phyloP scores from a whole-genome alignment of 1,284 basidiomycete species.

The Wallemia hederae region DNA sequence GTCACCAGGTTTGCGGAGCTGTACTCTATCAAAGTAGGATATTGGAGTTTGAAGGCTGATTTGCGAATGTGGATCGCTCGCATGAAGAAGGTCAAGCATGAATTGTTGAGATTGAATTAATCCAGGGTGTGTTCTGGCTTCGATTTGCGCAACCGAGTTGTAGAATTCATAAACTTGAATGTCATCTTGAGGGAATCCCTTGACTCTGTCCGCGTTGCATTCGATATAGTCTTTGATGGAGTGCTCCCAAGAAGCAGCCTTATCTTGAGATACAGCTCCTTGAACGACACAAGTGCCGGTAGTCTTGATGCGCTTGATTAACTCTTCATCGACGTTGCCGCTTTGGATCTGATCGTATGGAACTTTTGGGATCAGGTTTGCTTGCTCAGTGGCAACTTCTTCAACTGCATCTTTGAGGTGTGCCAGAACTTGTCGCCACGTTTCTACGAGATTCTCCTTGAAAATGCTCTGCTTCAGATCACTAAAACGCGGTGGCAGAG shows the following conservation, averaged over 20 bases:
- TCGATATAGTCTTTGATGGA: slow-evolving; percentile 28
- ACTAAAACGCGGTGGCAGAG: slow-evolving; percentile 27
- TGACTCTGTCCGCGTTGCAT: no score
- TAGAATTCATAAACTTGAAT: slow-evolving; percentile 45
- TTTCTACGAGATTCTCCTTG: slow-evolving; percentile 21
- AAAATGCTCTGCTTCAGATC: slow-evolving; percentile 28
- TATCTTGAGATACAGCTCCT: slow-evolving; percentile 26
- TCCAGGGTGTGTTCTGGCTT: slow-evolving; percentile 4
- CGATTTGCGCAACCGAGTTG: slow-evolving; percentile 29
- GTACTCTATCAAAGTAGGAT: slow-evolving; percentile 47
- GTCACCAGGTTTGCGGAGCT: no score
- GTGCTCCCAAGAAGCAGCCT: slow-evolving; percentile 30
- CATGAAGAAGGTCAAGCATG: slow-evolving; percentile 32
- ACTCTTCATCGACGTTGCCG: slow-evolving; percentile 12
- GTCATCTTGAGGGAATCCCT: slow-evolving; percentile 35
- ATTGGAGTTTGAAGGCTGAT: slow-evolving; percentile 30
- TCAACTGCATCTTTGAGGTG: slow-evolving; percentile 22
- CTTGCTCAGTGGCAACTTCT: no score
- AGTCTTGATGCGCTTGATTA: slow-evolving; percentile 23
- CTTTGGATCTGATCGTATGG: no score
- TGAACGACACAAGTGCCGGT: slow-evolving; percentile 30
- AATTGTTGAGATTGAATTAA: slow-evolving; percentile 13
- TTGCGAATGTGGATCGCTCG: slow-evolving; percentile 17
- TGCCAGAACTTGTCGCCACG: slow-evolving; percentile 27
- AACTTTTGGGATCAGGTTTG: no score